Percentiles rank a stretch among this genome's conserved stretches.
These are phyloP conservation scores for Blastobotrys arbuscula DNA, from an alignment of 1,139 yeast genomes.

Conservation along the genomic window DNA sequence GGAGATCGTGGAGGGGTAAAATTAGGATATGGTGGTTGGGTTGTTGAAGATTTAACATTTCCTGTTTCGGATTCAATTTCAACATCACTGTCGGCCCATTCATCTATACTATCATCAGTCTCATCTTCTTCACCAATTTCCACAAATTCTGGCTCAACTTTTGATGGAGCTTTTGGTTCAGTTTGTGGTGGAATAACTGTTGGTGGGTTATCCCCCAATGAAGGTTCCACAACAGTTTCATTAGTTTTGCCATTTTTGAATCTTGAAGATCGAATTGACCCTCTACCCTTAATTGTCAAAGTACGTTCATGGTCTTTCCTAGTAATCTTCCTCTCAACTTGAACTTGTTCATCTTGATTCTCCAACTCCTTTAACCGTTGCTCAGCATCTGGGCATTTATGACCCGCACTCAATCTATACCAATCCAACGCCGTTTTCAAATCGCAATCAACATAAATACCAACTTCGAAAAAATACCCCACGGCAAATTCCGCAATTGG, in stretches of 20 bases:
- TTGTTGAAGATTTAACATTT: no score
- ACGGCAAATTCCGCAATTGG: constrained; percentile 38
- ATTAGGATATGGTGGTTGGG: no score
- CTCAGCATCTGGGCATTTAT: constrained; percentile 33
- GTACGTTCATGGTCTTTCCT: constrained; percentile 28
- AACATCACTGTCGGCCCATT: constrained; percentile 1
- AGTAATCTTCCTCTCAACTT: constrained; percentile 21
- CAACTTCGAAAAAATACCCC: constrained; percentile 39
- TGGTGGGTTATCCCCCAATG: not conserved
- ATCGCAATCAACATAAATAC: constrained; percentile 31
- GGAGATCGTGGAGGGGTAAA: no score
- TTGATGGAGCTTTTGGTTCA: not conserved
- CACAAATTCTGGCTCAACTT: not conserved
- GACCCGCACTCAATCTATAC: constrained; percentile 30
- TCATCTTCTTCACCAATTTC: not conserved
- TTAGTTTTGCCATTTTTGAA: not conserved
- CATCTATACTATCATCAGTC: not conserved
- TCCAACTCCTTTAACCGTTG: constrained; percentile 28
- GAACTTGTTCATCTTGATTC: constrained; percentile 8
- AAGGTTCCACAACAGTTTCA: not conserved
- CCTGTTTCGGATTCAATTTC: no score
- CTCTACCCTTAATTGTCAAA: constrained; percentile 24
- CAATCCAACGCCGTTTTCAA: constrained; percentile 29
- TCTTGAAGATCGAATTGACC: constrained; percentile 22
- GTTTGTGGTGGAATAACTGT: not conserved